Evolutionary conservation across 257 asterid genomes (phyloP).

Genomic region (Solanum stenotomum): DNA sequence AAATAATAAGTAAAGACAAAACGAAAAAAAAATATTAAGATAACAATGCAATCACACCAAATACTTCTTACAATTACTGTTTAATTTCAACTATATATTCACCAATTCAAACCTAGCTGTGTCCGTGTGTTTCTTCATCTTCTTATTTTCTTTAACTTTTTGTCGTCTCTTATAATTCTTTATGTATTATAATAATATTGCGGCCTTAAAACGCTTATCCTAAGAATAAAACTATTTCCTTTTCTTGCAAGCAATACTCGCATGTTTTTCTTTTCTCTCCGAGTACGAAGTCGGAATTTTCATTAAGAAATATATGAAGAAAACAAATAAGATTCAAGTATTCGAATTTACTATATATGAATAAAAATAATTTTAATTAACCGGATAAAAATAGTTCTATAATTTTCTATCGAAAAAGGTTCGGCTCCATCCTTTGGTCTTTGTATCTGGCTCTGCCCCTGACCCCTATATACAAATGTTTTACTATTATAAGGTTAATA

Average conservation of each 20-base stretch:
- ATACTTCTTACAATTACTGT: background rate
- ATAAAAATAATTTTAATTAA: too few species aligned
- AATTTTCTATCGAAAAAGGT: too few species aligned
- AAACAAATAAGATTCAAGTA: too few species aligned
- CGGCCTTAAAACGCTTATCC: background rate
- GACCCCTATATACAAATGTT: background rate
- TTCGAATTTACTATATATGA: too few species aligned
- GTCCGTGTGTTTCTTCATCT: background rate
- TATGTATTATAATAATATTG: background rate
- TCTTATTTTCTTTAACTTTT: background rate
- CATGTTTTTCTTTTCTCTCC: background rate
- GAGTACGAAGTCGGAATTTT: rapidly evolving
- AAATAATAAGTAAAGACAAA: too few species aligned
- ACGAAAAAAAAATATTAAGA: too few species aligned
- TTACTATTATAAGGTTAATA: background rate
- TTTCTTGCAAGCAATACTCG: background rate
- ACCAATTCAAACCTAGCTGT: background rate
- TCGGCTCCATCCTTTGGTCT: too few species aligned
- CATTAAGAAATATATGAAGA: too few species aligned
- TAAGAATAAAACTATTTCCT: background rate
- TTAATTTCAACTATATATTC: background rate
- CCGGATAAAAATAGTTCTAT: rapidly evolving
- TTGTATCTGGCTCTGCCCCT: background rate
- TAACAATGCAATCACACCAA: too few species aligned
- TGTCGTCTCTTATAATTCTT: background rate